Conservation (phyloP, 2,329 filamentous ascomycete species). For the Cryoendolithus antarcticus region DNA sequence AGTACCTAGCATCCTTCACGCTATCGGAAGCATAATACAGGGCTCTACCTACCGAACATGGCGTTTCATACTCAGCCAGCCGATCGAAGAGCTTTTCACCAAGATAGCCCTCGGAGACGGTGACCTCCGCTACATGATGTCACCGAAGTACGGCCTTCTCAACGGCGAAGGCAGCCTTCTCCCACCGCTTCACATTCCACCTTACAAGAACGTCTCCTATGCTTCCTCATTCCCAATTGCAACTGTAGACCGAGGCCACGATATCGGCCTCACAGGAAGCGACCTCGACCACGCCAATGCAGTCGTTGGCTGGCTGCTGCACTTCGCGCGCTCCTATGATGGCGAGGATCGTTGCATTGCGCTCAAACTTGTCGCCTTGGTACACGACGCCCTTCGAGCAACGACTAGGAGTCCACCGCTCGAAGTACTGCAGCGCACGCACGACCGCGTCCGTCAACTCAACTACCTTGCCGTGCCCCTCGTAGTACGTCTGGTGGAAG, state of each 20-base stretch:
- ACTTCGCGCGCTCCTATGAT: slow-evolving; percentile 30
- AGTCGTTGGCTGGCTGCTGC: slow-evolving; percentile 36
- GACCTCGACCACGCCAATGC: slow-evolving; percentile 33
- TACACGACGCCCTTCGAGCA: slow-evolving; percentile 15
- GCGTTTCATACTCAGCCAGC: slow-evolving; percentile 37
- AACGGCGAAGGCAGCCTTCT: slow-evolving; percentile 13
- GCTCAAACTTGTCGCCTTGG: slow-evolving; percentile 27
- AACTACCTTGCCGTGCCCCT: slow-evolving; percentile 35
- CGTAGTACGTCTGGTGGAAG: slow-evolving; percentile 37
- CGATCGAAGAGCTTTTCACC: slow-evolving; percentile 27
- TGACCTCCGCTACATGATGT: slow-evolving; percentile 14
- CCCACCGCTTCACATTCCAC: slow-evolving; percentile 29
- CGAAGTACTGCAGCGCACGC: slow-evolving; percentile 23
- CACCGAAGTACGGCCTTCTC: slow-evolving; percentile 14
- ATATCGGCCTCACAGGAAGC: slow-evolving; percentile 1
- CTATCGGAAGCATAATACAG: slow-evolving; percentile 62
- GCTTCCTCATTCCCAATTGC: slow-evolving; percentile 26
- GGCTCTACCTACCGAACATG: slow-evolving; percentile 69
- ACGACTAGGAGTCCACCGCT: slow-evolving; percentile 6
- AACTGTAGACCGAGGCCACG: no score
- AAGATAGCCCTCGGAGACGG: slow-evolving; percentile 9
- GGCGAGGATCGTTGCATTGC: slow-evolving; percentile 30
- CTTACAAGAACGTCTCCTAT: slow-evolving; percentile 20
- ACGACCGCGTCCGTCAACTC: slow-evolving; percentile 29
- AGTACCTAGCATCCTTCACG: slow-evolving; percentile 61